Conservation (phyloP, 2,329 filamentous ascomycete genomes). For the Scedosporium aurantiacum region DNA sequence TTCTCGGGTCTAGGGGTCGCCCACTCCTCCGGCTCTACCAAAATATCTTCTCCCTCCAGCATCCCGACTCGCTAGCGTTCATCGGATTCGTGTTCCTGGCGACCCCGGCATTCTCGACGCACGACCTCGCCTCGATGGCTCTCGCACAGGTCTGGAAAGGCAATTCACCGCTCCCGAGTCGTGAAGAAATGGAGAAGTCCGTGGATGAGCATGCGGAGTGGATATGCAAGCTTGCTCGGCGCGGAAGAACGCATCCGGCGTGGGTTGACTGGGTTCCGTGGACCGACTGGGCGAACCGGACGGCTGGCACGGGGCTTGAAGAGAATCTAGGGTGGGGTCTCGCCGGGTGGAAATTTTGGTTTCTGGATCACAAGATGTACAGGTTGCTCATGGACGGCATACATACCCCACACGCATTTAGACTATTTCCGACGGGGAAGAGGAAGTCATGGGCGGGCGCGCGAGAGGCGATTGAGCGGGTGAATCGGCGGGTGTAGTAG, state of each 20-base stretch:
- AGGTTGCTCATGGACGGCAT: constrained; percentile 27
- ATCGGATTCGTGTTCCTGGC: constrained; percentile 24
- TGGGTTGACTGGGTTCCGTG: constrained; percentile 23
- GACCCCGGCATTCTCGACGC: constrained; percentile 22
- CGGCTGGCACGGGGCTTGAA: constrained; percentile 28
- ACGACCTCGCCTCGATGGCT: constrained; percentile 31
- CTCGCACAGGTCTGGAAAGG: constrained; percentile 34
- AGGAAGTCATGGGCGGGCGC: constrained; percentile 28
- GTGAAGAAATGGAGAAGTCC: constrained; percentile 22
- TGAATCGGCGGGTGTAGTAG: not conserved
- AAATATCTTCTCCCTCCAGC: constrained; percentile 31
- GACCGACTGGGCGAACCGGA: constrained; percentile 27
- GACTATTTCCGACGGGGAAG: constrained; percentile 28
- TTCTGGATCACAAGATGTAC: constrained; percentile 24
- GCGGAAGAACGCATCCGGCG: constrained; percentile 4
- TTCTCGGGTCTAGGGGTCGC: constrained; percentile 12
- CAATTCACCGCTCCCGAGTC: constrained; percentile 23
- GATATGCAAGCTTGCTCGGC: not conserved
- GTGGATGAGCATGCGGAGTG: not conserved
- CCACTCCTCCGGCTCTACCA: constrained; percentile 27
- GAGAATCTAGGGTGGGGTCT: constrained; percentile 29
- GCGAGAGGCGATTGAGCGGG: constrained; percentile 17
- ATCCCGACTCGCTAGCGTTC: constrained; percentile 32
- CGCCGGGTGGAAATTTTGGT: constrained; percentile 30
- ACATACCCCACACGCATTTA: constrained; percentile 27